Evolutionary conservation across 305 asterid genomes (phyloP).

Genomic region (Fraxinus albicans): DNA sequence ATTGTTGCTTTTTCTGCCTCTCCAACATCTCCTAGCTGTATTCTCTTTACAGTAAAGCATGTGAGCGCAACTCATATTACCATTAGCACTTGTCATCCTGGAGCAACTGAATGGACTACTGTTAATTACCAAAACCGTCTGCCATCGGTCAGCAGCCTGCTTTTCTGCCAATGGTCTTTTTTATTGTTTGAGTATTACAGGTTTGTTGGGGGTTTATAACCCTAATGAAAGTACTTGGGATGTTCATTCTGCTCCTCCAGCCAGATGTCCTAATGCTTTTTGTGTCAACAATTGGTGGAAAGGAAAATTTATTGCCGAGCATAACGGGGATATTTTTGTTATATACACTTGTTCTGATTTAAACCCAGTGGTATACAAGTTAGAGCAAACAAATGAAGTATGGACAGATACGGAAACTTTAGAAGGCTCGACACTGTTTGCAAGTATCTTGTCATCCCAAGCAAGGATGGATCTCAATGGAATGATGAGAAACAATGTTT

Average conservation of each 20-base stretch:
- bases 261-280: conserved; percentile 51
- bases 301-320: conserved; percentile 86
- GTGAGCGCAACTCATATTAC: conserved; percentile 52
- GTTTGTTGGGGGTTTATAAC: conserved; percentile 72
- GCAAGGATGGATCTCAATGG: conserved; percentile 75
- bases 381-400: conserved; percentile 49
- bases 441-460: conserved; percentile 66
- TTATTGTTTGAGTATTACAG: conserved; percentile 72
- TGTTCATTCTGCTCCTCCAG: conserved; percentile 45
- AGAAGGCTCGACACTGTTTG: conserved; percentile 69
- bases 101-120: conserved; percentile 64
- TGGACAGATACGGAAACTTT: conserved; percentile 61
- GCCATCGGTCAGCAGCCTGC: conserved; percentile 63
- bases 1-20: conserved; percentile 73
- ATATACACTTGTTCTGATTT: conserved; percentile 60
- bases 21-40: conserved; percentile 66
- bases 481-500: conserved; percentile 62
- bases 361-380: conserved; percentile 63
- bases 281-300: conserved; percentile 69
- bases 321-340: conserved; percentile 63
- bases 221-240: conserved; percentile 55
- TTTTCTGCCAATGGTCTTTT: conserved; percentile 64
- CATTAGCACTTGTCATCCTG: conserved; percentile 71
- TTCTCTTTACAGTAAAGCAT: conserved; percentile 64
- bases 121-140: conserved; percentile 50